Percentiles rank a stretch among this genome's conserved stretches.
Conservation (phyloP, 768 basidiomycete genomes). For the Coprinopsis strossmayeri region DNA sequence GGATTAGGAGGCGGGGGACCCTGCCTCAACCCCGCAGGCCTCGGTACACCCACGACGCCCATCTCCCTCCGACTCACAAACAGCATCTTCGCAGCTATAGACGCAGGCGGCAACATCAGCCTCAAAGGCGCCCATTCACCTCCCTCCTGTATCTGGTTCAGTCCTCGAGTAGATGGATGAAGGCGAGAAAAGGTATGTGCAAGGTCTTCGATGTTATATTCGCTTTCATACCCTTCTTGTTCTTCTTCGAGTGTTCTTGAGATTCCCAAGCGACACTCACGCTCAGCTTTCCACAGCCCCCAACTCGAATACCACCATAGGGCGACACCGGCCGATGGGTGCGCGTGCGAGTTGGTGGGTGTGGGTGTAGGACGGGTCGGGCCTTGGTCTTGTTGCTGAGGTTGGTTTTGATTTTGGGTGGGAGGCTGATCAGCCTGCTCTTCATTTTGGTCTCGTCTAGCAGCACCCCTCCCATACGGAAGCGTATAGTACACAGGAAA, state of each 20-base stretch:
- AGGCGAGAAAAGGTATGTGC: not conserved
- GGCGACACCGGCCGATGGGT: not conserved
- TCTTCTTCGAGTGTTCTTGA: too few relatives aligned
- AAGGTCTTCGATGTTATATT: not conserved
- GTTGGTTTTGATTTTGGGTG: not conserved
- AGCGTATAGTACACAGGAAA: constrained; percentile 13
- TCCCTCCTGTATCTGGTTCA: too few relatives aligned
- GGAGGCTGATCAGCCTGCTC: constrained; percentile 12
- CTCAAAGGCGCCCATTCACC: constrained; percentile 21
- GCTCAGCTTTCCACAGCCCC: not conserved
- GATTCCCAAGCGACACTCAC: not conserved
- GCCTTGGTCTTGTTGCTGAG: constrained; percentile 18
- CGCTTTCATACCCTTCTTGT: not conserved
- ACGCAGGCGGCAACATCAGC: constrained; percentile 36
- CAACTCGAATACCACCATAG: not conserved
- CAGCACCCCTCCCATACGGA: not conserved
- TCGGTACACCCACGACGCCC: constrained; percentile 35
- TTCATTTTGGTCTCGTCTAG: constrained; percentile 12
- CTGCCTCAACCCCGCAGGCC: too few relatives aligned
- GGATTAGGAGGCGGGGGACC: too few relatives aligned
- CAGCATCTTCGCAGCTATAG: constrained; percentile 54
- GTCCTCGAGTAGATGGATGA: too few relatives aligned
- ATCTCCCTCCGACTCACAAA: constrained; percentile 56
- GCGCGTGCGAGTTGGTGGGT: constrained; percentile 13
- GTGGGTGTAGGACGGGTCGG: constrained; percentile 9